These are phyloP conservation scores for Penicillium fuscoglaucum DNA, from an alignment of 2,329 filamentous ascomycete genomes.

Conservation along the genomic window DNA sequence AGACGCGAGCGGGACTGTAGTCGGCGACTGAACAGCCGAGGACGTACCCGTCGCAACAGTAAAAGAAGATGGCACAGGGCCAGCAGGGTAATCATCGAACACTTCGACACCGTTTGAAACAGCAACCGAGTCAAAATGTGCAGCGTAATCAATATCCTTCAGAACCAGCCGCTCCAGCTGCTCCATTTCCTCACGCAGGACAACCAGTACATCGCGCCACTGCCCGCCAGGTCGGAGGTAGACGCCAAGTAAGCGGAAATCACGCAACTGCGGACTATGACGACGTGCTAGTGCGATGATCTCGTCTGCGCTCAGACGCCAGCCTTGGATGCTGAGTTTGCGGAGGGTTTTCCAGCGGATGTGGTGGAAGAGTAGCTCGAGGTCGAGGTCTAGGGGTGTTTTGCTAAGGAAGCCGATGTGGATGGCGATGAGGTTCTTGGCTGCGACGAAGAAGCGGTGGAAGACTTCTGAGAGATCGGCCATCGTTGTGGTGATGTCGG, in stretches of 20 bases:
- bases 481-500: constrained; percentile 59
- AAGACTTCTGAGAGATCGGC: constrained; percentile 59
- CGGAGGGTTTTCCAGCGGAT: constrained; percentile 62
- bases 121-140: constrained; percentile 51
- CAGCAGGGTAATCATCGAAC: constrained; percentile 11
- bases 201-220: constrained; percentile 62
- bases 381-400: constrained; percentile 55
- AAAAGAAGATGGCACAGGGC: constrained; percentile 16
- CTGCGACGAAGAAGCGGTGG: constrained; percentile 57
- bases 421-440: constrained; percentile 61
- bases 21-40: background rate
- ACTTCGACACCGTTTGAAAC: constrained; percentile 22
- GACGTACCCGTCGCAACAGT: constrained; percentile 22
- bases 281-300: constrained; percentile 59
- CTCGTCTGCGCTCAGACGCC: constrained; percentile 61
- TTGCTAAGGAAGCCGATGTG: constrained; percentile 65
- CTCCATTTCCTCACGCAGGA: constrained; percentile 58
- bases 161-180: constrained; percentile 63
- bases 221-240: constrained; percentile 59
- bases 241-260: constrained; percentile 61
- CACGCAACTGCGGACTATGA: constrained; percentile 58
- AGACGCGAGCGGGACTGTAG: background rate
- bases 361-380: constrained; percentile 64
- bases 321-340: constrained; percentile 65
- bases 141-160: constrained; percentile 61